phyloP scores from a whole-genome alignment of 2,329 filamentous ascomycete genomes.

The Microcyclospora tardicrescens region DNA sequence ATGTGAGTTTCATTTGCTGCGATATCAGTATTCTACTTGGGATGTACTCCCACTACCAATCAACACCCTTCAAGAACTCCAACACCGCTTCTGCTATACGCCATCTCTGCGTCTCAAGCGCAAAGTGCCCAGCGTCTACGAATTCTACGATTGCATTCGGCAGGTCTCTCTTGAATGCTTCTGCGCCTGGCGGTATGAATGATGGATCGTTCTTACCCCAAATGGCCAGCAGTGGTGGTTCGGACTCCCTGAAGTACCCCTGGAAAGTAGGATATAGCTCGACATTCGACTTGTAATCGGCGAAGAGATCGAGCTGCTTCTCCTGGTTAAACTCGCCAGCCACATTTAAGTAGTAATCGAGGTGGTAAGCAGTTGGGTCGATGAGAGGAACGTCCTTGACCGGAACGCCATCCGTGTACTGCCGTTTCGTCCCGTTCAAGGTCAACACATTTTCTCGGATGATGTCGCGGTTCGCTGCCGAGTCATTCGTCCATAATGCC shows the following conservation, averaged over 20 bases:
- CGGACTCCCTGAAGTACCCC: constrained; percentile 37
- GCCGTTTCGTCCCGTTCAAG: constrained; percentile 25
- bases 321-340: constrained; percentile 39
- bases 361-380: constrained; percentile 34
- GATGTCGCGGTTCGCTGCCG: constrained; percentile 22
- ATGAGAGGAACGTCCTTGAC: constrained; percentile 21
- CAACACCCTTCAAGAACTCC: constrained; percentile 19
- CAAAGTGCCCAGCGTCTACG: constrained; percentile 46
- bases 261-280: constrained; percentile 43
- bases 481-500: constrained; percentile 6
- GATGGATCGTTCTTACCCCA: constrained; percentile 47
- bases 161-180: constrained; percentile 41
- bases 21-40: no score
- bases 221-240: constrained; percentile 42
- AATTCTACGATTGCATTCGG: constrained; percentile 36
- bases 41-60: no score
- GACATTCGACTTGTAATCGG: constrained; percentile 45
- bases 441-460: constrained; percentile 26
- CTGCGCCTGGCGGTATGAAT: constrained; percentile 39
- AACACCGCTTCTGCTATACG: constrained; percentile 26
- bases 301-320: constrained; percentile 44
- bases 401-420: constrained; percentile 17
- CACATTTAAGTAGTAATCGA: constrained; percentile 29
- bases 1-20: no score
- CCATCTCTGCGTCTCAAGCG: constrained; percentile 29